phyloP scores from a whole-genome alignment of 768 basidiomycete genomes.

The Boletus pseudo-olivaceus region DNA sequence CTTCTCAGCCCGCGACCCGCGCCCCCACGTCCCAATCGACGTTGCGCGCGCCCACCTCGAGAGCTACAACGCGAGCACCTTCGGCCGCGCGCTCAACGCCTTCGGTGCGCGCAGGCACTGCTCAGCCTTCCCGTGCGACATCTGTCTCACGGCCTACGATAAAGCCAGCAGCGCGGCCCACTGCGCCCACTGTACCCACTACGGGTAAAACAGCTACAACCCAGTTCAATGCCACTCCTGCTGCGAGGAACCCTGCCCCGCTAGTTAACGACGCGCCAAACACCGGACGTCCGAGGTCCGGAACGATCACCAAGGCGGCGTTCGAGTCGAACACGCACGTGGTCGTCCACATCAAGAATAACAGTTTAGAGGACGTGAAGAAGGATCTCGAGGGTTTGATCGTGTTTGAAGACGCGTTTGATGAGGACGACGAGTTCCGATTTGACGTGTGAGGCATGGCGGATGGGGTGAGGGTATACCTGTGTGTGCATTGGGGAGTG shows the following conservation, averaged over 20 bases:
- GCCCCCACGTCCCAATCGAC: conserved; percentile 23
- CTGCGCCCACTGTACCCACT: background rate
- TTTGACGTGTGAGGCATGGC: conserved; percentile 22
- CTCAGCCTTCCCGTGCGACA: conserved; percentile 8
- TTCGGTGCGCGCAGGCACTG: background rate
- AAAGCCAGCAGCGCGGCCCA: conserved; percentile 7
- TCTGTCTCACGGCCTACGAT: conserved; percentile 6
- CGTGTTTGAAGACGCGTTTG: conserved; percentile 28
- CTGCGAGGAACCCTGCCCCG: background rate
- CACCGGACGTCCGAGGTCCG: conserved; percentile 17
- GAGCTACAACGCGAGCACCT: conserved; percentile 19
- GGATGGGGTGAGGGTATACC: background rate
- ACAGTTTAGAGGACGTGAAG: conserved; percentile 28
- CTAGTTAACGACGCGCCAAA: background rate
- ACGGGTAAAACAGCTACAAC: conserved; percentile 7
- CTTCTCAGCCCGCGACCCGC: conserved; percentile 25
- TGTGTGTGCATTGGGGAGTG: background rate
- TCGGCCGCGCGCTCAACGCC: conserved; percentile 19
- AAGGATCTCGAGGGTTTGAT: conserved; percentile 30
- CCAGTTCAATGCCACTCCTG: background rate
- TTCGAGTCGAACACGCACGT: conserved; percentile 23
- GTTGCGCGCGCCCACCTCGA: conserved; percentile 11
- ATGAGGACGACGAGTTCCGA: conserved; percentile 28
- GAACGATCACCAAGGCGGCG: conserved; percentile 24
- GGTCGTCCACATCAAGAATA: conserved; percentile 16